These are phyloP conservation scores for Setaria viridis DNA, from an alignment of 202 grass and related monocot genomes.

Conservation along the genomic window DNA sequence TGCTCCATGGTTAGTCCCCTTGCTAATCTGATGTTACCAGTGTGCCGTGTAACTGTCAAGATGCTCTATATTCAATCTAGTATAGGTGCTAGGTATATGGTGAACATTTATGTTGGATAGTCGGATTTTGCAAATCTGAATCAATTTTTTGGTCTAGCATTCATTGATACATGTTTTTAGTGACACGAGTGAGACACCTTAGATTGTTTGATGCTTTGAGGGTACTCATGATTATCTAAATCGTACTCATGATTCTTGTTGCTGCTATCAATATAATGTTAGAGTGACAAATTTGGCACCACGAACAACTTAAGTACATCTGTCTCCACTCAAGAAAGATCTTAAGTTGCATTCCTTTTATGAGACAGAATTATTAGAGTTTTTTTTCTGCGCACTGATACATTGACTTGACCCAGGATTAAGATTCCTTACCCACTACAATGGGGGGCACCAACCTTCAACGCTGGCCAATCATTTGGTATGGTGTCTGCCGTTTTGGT, in stretches of 20 bases:
- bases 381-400: constrained; percentile 20
- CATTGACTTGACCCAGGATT: constrained; percentile 63
- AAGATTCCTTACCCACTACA: constrained; percentile 94
- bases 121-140: background rate
- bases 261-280: background rate
- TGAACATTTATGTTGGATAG: background rate
- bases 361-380: background rate
- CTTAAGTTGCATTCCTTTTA: background rate
- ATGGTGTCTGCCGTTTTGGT: constrained; percentile 98
- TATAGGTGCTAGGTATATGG: background rate
- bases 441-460: constrained; percentile 95
- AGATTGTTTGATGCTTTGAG: background rate
- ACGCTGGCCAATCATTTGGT: constrained; percentile 92
- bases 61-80: background rate
- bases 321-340: background rate
- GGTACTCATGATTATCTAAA: background rate
- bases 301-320: background rate
- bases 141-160: background rate
- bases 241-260: background rate
- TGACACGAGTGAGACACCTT: background rate
- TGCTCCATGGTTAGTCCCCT: constrained; percentile 73
- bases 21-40: background rate
- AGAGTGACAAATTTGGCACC: background rate
- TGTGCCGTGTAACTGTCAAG: background rate
- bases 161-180: background rate